phyloP scores from a whole-genome alignment of 345 rosid genomes.

The Syzygium aqueum region DNA sequence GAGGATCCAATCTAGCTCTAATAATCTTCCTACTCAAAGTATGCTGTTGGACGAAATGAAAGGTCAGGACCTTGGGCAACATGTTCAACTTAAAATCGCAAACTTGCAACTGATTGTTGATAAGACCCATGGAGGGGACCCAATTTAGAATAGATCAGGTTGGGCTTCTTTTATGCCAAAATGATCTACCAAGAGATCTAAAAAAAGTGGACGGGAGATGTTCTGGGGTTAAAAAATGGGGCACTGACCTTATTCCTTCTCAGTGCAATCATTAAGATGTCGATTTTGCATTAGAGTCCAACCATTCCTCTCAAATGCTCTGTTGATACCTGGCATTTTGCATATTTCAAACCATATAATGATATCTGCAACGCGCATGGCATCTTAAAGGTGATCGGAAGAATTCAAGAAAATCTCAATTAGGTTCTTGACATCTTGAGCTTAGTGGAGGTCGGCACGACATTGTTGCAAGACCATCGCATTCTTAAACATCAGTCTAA shows the following conservation, averaged over 20 bases:
- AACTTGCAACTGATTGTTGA: neutral
- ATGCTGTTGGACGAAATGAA: neutral
- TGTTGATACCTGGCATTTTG: neutral
- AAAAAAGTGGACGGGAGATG: neutral
- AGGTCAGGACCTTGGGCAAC: neutral
- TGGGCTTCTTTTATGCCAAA: neutral
- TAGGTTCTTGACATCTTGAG: neutral
- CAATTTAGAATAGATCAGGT: neutral
- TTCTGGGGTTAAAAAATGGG: neutral
- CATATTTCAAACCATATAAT: neutral
- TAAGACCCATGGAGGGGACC: neutral
- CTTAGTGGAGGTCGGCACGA: neutral
- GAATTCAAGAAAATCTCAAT: neutral
- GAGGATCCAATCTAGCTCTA: neutral
- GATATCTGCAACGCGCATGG: neutral
- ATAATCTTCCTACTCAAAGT: neutral
- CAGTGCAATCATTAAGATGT: neutral
- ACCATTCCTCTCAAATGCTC: neutral
- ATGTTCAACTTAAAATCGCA: neutral
- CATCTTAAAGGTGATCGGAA: neutral
- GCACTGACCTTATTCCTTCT: neutral
- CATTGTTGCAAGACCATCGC: neutral
- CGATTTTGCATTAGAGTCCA: neutral
- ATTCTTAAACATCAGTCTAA: neutral
- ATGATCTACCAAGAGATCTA: neutral